Evolutionary conservation across 164 flowering plant species (phyloP).

Genomic region (Chloranthus sessilifolius): DNA sequence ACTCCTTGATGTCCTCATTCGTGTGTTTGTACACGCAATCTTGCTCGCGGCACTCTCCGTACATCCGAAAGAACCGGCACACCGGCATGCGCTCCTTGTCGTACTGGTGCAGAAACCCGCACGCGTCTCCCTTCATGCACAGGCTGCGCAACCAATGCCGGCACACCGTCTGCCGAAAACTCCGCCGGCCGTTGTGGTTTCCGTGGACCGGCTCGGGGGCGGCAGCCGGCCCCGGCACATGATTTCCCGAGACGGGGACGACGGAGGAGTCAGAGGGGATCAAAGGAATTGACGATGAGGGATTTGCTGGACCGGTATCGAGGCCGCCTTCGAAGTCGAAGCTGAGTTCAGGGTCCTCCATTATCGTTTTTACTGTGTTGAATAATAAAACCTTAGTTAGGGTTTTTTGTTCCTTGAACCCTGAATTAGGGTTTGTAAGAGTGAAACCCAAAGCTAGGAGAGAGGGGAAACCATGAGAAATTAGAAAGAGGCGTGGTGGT

Average conservation of each 20-base stretch:
- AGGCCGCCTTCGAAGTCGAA: conserved; percentile 98
- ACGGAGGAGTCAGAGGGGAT: conserved; percentile 32
- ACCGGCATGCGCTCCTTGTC: conserved; percentile 96
- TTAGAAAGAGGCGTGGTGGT: too few species aligned
- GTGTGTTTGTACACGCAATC: conserved; percentile 98
- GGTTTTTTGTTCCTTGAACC: too few species aligned
- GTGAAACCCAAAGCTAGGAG: too few species aligned
- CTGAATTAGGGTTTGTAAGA: too few species aligned
- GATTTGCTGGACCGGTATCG: conserved; percentile 51
- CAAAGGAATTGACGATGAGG: conserved; percentile 42
- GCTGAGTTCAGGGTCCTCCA: conserved; percentile 86
- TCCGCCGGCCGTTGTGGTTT: conserved; percentile 37
- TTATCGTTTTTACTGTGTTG: conserved; percentile 10
- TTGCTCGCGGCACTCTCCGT: conserved; percentile 97
- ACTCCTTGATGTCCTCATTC: conserved; percentile 96
- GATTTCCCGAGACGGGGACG: conserved; percentile 10
- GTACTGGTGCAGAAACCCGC: conserved; percentile 96
- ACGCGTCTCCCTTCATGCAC: conserved; percentile 99
- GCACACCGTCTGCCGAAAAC: conserved; percentile 97
- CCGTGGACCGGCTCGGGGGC: conserved; percentile 11
- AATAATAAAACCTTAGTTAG: neutral
- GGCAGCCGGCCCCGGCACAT: conserved; percentile 9
- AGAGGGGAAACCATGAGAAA: too few species aligned
- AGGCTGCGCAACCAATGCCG: conserved; percentile 97
- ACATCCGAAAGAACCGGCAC: conserved; percentile 79